Base-by-base conservation (phyloP, 306 rosid genomes). In the Hylodesmum podocarpum region DNA sequence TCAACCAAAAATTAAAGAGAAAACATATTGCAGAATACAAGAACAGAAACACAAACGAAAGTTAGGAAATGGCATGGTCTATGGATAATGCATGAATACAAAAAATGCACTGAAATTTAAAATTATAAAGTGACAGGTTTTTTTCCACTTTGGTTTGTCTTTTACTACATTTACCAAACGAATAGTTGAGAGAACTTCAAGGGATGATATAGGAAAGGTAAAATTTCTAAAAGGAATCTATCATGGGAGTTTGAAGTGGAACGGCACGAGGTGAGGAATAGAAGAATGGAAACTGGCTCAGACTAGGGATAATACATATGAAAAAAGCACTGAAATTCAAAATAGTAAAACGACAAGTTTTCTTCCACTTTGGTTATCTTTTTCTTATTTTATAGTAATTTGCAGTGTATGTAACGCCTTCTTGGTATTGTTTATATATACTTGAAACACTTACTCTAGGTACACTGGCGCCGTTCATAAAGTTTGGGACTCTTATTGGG, bases 161-260 rank as follows among this genome's bases (percentile, higher is more conserved):
- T 57, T 24, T 27, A 57, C 4, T 24, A 10, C 10, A 25, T 47
- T 28, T 28, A 27, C 66, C 28, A 15, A 14, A 28, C 10, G 2
- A 58, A 57, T 21, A 4, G 33, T 12, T 14, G 55, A 29, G 47
- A 34, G n/a, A 2, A 28, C 12, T 13, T 9, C 37, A 28, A 67
- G 66, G 49, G 55, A 14, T 62, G 40, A 43, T 5, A n/a, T n/a
- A 27, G 24, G 55, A 16, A 22, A 22, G 14, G 10, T 50, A 51
- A 24, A 19, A 3, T 0, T 22, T 54, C 24, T 12, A 13, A 21
- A 41, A 44, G 63, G 33, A 61, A 86, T 87, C 86, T 88, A 79
- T 85, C 46, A 64, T 85, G 64, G 89, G 79, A 87, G 90, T 88
- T 77, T 87, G 92, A 77, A 83, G 75, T 39, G 83, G 80, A 73